Conservation (phyloP, 768 basidiomycete species). For the Amanita rimosa region DNA sequence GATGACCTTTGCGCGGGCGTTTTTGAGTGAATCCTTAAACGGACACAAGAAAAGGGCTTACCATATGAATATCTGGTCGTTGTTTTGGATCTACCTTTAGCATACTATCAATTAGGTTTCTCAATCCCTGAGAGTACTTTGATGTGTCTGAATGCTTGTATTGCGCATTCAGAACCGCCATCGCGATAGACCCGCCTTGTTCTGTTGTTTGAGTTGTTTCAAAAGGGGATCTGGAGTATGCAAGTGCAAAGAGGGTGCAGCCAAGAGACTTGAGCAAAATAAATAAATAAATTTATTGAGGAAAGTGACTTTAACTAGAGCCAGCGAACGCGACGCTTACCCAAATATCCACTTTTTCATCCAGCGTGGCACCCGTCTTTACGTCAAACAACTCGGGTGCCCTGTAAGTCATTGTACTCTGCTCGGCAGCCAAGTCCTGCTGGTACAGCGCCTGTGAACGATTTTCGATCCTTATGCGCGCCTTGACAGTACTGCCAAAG, state of each 20-base stretch:
- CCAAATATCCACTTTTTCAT: slow-evolving; percentile 98
- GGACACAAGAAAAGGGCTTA: slow-evolving; percentile 19
- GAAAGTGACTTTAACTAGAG: background rate
- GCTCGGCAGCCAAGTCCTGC: slow-evolving; percentile 96
- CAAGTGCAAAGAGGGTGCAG: slow-evolving; percentile 89
- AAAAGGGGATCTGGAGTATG: slow-evolving; percentile 94
- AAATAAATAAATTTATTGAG: background rate
- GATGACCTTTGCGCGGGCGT: slow-evolving; percentile 38
- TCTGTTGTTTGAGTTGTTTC: slow-evolving; percentile 87
- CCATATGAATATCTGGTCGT: slow-evolving; percentile 80
- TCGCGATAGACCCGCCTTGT: slow-evolving; percentile 93
- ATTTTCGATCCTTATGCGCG: slow-evolving; percentile 71
- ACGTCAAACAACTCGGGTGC: slow-evolving; percentile 98
- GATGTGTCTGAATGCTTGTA: slow-evolving; percentile 81
- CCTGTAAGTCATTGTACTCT: slow-evolving; percentile 97
- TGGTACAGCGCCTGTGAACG: slow-evolving; percentile 82
- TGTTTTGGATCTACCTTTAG: slow-evolving; percentile 73
- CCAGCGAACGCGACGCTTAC: slow-evolving; percentile 29
- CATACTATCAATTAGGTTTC: slow-evolving; percentile 75
- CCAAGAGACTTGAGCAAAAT: slow-evolving; percentile 64
- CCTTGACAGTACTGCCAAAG: slow-evolving; percentile 86
- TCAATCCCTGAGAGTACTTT: slow-evolving; percentile 73
- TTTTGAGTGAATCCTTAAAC: background rate
- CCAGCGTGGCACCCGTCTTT: slow-evolving; percentile 75
- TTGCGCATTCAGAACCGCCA: slow-evolving; percentile 91